phyloP scores from a whole-genome alignment of 768 basidiomycete species.

The Leucosporidium scottii region DNA sequence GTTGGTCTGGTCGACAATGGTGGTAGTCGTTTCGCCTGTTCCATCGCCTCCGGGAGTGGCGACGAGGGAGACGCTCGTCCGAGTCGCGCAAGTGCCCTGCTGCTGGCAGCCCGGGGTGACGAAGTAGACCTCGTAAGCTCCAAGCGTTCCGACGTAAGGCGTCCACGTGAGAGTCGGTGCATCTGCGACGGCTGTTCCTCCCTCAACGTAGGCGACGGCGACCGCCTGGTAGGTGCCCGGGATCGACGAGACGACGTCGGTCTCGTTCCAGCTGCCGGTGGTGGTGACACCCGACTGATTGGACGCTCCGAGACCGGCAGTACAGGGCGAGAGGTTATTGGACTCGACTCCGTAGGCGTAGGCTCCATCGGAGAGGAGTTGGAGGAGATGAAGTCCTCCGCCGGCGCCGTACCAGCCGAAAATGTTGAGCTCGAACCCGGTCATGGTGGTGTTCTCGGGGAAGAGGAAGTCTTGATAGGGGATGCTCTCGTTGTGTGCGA shows the following conservation, averaged over 20 bases:
- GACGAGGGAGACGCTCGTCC: constrained; percentile 74
- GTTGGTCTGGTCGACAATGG: constrained; percentile 68
- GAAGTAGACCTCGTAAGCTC: constrained; percentile 74
- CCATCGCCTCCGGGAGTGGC: constrained; percentile 62
- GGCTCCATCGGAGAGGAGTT: constrained; percentile 76
- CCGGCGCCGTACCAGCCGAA: constrained; percentile 65
- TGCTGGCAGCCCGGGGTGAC: constrained; percentile 77
- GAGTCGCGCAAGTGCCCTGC: constrained; percentile 67
- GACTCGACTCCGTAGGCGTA: constrained; percentile 29
- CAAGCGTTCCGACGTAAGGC: constrained; percentile 85
- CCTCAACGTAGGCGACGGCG: constrained; percentile 59
- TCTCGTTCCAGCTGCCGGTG: constrained; percentile 59
- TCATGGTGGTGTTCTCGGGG: constrained; percentile 54
- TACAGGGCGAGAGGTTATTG: constrained; percentile 32
- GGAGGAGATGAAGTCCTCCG: constrained; percentile 81
- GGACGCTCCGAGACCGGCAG: constrained; percentile 17
- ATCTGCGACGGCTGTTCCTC: constrained; percentile 55
- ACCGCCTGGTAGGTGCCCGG: constrained; percentile 72
- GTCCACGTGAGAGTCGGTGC: constrained; percentile 82
- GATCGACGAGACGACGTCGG: constrained; percentile 45
- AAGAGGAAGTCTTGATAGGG: constrained; percentile 94
- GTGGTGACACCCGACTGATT: constrained; percentile 14
- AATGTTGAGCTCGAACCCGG: constrained; percentile 80
- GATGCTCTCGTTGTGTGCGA: constrained; percentile 66
- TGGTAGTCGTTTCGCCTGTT: constrained; percentile 57